Conservation (phyloP, 371 early-diverging fungal genomes). For the Mortierella sp. region DNA sequence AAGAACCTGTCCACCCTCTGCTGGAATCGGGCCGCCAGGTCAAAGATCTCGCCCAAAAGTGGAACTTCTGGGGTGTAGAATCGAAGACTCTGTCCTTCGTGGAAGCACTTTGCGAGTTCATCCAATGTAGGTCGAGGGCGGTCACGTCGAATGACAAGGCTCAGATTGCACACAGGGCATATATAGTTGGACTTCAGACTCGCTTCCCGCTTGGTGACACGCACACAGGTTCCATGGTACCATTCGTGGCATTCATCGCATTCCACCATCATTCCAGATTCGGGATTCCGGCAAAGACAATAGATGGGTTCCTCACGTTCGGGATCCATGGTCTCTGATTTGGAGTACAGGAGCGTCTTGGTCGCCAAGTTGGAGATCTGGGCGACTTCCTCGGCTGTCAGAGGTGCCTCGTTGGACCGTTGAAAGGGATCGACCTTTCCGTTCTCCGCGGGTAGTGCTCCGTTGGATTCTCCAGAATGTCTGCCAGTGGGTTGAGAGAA, state of each 20-base stretch:
- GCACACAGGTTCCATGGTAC: constrained; percentile 84
- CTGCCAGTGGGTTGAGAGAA: background rate
- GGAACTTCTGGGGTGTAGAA: constrained; percentile 72
- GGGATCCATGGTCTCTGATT: constrained; percentile 12
- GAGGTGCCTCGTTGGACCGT: background rate
- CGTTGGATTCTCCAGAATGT: background rate
- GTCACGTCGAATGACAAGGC: constrained; percentile 58
- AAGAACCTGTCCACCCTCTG: constrained; percentile 61
- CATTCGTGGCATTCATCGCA: constrained; percentile 86
- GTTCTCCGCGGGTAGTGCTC: background rate
- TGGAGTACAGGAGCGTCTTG: constrained; percentile 2
- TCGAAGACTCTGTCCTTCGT: constrained; percentile 62
- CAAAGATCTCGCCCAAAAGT: constrained; percentile 65
- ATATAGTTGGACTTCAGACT: constrained; percentile 68
- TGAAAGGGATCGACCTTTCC: background rate
- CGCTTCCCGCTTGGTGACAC: constrained; percentile 70
- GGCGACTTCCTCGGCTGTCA: constrained; percentile 5
- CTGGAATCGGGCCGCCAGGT: constrained; percentile 51
- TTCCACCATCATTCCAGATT: constrained; percentile 81
- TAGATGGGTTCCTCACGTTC: constrained; percentile 57
- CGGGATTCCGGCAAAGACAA: constrained; percentile 74
- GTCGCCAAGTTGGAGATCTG: background rate
- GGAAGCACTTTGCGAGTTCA: constrained; percentile 60
- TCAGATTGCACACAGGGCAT: constrained; percentile 78
- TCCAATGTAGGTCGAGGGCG: constrained; percentile 64